phyloP scores from a whole-genome alignment of 2,329 filamentous ascomycete genomes.

The Arthrobotrys iridis region DNA sequence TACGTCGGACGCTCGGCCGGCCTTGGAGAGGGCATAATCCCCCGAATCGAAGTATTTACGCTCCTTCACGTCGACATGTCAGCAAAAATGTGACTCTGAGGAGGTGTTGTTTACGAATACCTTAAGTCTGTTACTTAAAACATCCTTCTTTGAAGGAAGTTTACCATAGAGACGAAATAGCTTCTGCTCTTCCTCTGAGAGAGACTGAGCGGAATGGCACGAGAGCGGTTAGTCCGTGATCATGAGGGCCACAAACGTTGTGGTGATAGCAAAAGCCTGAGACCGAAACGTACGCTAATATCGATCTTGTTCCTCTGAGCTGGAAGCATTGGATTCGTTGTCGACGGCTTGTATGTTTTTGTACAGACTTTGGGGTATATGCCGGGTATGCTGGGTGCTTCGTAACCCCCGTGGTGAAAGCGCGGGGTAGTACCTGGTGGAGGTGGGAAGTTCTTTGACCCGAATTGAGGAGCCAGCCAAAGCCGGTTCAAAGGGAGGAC shows the following conservation, averaged over 20 bases:
- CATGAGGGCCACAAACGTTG: neutral
- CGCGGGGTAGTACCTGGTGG: slow-evolving; percentile 15
- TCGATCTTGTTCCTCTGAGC: slow-evolving; percentile 96
- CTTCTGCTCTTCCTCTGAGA: slow-evolving; percentile 93
- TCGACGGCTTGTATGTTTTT: neutral
- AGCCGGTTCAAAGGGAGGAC: neutral
- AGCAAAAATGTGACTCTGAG: neutral
- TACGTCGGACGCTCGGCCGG: slow-evolving; percentile 92
- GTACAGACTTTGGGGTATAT: neutral
- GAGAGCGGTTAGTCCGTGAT: neutral
- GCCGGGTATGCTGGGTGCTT: neutral
- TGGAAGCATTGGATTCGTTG: slow-evolving; percentile 34
- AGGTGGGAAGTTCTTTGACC: neutral
- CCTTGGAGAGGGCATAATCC: slow-evolving; percentile 96
- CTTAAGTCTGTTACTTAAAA: slow-evolving; percentile 97
- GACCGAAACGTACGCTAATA: slow-evolving; percentile 77
- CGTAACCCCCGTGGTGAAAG: neutral
- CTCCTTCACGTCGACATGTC: slow-evolving; percentile 67
- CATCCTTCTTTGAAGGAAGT: slow-evolving; percentile 92
- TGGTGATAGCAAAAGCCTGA: neutral
- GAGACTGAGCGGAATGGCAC: slow-evolving; percentile 69
- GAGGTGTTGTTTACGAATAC: slow-evolving; percentile 61
- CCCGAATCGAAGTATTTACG: slow-evolving; percentile 98
- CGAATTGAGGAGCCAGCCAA: neutral
- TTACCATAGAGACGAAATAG: slow-evolving; percentile 98